A percentile compares a stretch with the other conserved stretches of the same genome.
Evolutionary conservation across 108 stramenopile species (phyloP).

Genomic region (Fistulifera solaris): DNA sequence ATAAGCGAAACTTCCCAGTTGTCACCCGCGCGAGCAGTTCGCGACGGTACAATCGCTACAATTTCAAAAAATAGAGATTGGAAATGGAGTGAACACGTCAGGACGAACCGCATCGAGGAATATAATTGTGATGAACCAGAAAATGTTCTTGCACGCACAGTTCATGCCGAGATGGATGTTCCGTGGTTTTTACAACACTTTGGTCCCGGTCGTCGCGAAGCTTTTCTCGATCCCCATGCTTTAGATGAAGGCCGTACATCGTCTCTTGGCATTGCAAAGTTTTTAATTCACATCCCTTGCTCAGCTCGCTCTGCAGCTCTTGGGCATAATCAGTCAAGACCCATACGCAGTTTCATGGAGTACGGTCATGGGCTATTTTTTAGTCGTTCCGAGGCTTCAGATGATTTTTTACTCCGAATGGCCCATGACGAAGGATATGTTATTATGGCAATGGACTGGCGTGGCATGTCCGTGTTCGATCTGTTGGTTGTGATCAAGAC

Average conservation of each 20-base stretch:
- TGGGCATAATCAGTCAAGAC: slow-evolving; percentile 10
- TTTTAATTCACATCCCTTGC: slow-evolving; percentile 62
- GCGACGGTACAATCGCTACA: slow-evolving; percentile 26
- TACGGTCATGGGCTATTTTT: slow-evolving; percentile 75
- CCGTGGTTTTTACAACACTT: slow-evolving; percentile 43
- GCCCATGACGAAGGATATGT: slow-evolving; percentile 42
- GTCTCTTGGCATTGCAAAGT: slow-evolving; percentile 36
- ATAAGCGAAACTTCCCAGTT: slow-evolving; percentile 37
- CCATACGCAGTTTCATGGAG: slow-evolving; percentile 45
- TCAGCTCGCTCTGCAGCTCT: slow-evolving; percentile 19
- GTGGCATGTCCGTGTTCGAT: slow-evolving; percentile 47
- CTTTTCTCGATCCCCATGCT: slow-evolving; percentile 19
- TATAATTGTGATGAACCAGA: slow-evolving; percentile 8
- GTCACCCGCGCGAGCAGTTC: slow-evolving; percentile 23
- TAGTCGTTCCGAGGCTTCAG: slow-evolving; percentile 28
- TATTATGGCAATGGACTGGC: slow-evolving; percentile 44
- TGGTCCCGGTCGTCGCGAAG: slow-evolving; percentile 22
- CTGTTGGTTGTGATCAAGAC: slow-evolving; percentile 26
- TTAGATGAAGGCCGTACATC: slow-evolving; percentile 3
- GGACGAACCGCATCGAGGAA: slow-evolving; percentile 14
- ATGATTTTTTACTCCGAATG: slow-evolving; percentile 21
- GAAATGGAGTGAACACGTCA: slow-evolving; percentile 24
- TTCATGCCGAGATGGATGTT: slow-evolving; percentile 50
- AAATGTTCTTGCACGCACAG: slow-evolving; percentile 26
- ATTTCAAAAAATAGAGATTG: slow-evolving; percentile 15